Conservation (phyloP, 768 basidiomycete species). For the Suillus lakei region DNA sequence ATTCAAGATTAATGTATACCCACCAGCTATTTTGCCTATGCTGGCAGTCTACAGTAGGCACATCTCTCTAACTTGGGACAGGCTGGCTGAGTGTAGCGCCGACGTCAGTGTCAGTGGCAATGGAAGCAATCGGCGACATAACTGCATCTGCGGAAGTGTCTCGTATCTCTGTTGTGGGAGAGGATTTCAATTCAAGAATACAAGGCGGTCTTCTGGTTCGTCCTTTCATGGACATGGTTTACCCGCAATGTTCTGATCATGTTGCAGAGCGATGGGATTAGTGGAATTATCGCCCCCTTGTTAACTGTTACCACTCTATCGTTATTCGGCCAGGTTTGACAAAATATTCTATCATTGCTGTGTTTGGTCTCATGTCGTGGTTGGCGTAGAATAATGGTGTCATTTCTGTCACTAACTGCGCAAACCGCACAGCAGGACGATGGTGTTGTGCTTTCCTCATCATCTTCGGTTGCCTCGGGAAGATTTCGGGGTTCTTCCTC, state of each 20-base stretch:
- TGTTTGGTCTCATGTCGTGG: background rate
- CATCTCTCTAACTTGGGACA: slow-evolving; percentile 38
- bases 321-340: slow-evolving; percentile 66
- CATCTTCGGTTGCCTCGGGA: slow-evolving; percentile 79
- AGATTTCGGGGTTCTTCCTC: slow-evolving; percentile 83
- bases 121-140: slow-evolving; percentile 88
- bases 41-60: slow-evolving; percentile 58
- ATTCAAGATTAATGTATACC: slow-evolving; percentile 79
- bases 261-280: slow-evolving; percentile 72
- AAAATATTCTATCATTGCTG: background rate
- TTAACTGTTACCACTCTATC: slow-evolving; percentile 85
- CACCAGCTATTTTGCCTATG: slow-evolving; percentile 68
- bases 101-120: slow-evolving; percentile 63
- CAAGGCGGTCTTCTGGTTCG: slow-evolving; percentile 79
- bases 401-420: slow-evolving; percentile 84
- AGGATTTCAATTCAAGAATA: slow-evolving; percentile 79
- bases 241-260: background rate
- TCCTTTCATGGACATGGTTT: background rate
- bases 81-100: slow-evolving; percentile 17
- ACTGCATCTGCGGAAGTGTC: slow-evolving; percentile 86
- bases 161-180: slow-evolving; percentile 70
- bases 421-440: slow-evolving; percentile 76
- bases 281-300: slow-evolving; percentile 61
- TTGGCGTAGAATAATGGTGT: slow-evolving; percentile 73
- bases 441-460: slow-evolving; percentile 84